Percentiles rank a stretch among this genome's conserved stretches.
phyloP scores from a whole-genome alignment of 106 monocot genomes.

The Apostasia shenzhenica region DNA sequence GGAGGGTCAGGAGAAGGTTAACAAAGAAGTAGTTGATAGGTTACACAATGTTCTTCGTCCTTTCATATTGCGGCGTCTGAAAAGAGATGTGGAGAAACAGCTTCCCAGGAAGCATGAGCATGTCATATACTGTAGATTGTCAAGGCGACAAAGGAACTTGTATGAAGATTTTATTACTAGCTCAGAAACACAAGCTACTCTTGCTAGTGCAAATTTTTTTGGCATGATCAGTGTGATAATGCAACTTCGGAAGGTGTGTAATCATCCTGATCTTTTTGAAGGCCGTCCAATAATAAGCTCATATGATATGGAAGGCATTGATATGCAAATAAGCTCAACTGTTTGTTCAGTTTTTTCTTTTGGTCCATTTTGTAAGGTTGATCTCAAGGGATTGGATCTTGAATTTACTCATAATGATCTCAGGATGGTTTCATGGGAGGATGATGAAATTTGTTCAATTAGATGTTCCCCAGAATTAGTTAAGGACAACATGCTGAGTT shows the following conservation, averaged over 20 bases:
- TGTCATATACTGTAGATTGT: conserved; percentile 87
- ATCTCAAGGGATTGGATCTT: conserved; percentile 63
- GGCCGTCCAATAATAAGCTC: conserved; percentile 95
- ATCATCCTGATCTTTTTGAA: conserved; percentile 99
- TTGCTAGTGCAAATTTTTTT: conserved; percentile 90
- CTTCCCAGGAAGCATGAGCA: conserved; percentile 92
- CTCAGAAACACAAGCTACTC: conserved; percentile 94
- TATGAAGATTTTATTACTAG: conserved; percentile 99
- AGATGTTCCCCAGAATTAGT: conserved; percentile 16
- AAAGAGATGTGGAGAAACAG: conserved; percentile 97
- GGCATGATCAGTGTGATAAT: conserved; percentile 99
- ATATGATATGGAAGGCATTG: conserved; percentile 83
- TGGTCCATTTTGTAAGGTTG: conserved; percentile 64
- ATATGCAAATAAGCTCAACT: conserved; percentile 71
- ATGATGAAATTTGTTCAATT: conserved; percentile 47
- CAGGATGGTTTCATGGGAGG: conserved; percentile 79
- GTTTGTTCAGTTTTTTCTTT: conserved; percentile 43
- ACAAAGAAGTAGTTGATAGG: conserved; percentile 95
- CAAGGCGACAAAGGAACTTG: conserved; percentile 81
- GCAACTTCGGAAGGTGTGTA: conserved; percentile 99
- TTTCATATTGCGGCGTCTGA: conserved; percentile 86
- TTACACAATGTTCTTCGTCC: conserved; percentile 98
- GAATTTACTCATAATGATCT: conserved; percentile 73
- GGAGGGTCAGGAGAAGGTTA: conserved; percentile 95
- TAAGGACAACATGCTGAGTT: conserved; percentile 5